These are phyloP conservation scores for Ophiostoma quercus DNA, from an alignment of 2,329 filamentous ascomycete genomes.

Conservation along the genomic window DNA sequence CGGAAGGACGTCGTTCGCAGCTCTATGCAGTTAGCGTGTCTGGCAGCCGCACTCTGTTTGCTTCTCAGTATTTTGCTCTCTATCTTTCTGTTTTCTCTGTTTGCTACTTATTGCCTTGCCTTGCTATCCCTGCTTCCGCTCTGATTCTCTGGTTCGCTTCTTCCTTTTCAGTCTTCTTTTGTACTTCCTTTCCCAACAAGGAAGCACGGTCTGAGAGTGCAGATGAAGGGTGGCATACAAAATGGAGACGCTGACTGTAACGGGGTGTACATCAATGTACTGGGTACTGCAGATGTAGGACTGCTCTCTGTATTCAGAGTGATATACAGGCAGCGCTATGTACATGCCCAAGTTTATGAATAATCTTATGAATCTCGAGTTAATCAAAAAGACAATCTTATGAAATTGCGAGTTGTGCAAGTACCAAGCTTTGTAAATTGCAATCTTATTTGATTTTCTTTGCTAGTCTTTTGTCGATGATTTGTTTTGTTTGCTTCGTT, in stretches of 20 bases:
- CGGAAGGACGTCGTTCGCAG: background rate
- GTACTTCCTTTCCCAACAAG: background rate
- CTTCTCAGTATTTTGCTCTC: background rate
- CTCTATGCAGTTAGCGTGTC: background rate
- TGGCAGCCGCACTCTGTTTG: background rate
- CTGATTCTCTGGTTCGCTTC: background rate
- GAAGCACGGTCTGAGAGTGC: background rate
- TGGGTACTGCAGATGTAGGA: background rate
- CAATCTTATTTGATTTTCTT: background rate
- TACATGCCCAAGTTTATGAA: background rate
- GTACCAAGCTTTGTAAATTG: background rate
- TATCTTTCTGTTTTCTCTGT: background rate
- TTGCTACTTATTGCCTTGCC: background rate
- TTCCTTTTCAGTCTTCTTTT: background rate
- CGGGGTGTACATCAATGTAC: background rate
- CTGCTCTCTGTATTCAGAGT: background rate
- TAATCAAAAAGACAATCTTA: conserved; percentile 1
- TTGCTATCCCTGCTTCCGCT: background rate
- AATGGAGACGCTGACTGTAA: background rate
- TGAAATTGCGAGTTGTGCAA: conserved; percentile 8
- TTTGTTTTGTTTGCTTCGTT: background rate
- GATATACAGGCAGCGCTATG: background rate
- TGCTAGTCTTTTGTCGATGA: background rate
- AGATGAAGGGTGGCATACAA: background rate
- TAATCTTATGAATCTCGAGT: background rate